Evolutionary conservation across 768 basidiomycete genomes (phyloP).

Genomic region (Daedaleopsis sinensis): DNA sequence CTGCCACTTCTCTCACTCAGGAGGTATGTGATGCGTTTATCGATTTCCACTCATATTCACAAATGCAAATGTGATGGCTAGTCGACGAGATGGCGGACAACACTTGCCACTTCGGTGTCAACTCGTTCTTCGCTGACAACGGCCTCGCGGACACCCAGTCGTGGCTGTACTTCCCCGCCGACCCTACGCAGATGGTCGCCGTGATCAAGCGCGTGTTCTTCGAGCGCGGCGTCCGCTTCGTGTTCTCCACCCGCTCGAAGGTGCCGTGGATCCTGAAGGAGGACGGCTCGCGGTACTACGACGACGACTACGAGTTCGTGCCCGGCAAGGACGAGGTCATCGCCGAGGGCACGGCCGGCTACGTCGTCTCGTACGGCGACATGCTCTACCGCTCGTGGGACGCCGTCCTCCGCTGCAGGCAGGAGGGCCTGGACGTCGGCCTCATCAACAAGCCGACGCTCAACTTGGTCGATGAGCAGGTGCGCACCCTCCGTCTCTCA

Average conservation of each 20-base stretch:
- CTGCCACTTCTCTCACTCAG: conserved; percentile 88
- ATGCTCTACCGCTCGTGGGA: conserved; percentile 86
- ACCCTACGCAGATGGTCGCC: conserved; percentile 78
- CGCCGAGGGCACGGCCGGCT: conserved; percentile 75
- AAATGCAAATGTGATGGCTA: conserved; percentile 22
- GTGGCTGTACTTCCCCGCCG: conserved; percentile 88
- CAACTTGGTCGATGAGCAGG: conserved; percentile 83
- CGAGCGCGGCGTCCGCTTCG: conserved; percentile 78
- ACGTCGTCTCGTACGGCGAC: conserved; percentile 85
- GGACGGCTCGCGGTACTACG: conserved; percentile 71
- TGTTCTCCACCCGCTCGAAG: conserved; percentile 90
- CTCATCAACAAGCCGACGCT: conserved; percentile 86
- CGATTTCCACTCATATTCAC: not conserved
- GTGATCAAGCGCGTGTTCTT: conserved; percentile 81
- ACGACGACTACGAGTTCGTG: conserved; percentile 71
- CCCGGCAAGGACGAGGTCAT: conserved; percentile 88
- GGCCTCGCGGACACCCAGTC: conserved; percentile 80
- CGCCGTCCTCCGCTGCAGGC: conserved; percentile 73
- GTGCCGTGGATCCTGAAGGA: conserved; percentile 85
- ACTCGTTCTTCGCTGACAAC: conserved; percentile 88
- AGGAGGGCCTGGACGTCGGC: conserved; percentile 78
- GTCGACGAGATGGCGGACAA: conserved; percentile 75
- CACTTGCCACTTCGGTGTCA: conserved; percentile 72
- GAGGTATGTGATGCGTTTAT: conserved; percentile 48
- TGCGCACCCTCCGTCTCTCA: not conserved